Conservation (phyloP, 441 rosid genomes). For the Brassica hybrid region DNA sequence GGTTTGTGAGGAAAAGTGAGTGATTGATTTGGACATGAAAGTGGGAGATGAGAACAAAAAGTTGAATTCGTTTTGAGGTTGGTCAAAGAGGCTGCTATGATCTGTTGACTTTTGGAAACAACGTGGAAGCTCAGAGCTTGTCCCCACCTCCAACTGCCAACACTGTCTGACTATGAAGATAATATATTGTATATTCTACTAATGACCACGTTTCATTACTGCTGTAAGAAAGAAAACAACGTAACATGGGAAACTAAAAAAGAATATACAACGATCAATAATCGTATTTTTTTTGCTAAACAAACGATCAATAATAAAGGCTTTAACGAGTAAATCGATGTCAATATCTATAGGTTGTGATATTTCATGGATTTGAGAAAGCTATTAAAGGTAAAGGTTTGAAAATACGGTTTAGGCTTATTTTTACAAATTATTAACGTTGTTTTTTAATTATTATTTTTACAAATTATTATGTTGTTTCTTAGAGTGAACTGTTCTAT, state of each 20-base stretch:
- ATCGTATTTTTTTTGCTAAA: too few species aligned
- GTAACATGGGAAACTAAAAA: not conserved
- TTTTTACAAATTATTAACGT: too few species aligned
- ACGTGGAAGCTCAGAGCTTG: slow-evolving; percentile 26
- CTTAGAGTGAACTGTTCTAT: too few species aligned
- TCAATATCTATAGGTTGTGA: slow-evolving; percentile 49
- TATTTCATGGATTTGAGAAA: slow-evolving; percentile 68
- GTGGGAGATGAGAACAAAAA: slow-evolving; percentile 30
- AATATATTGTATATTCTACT: not conserved
- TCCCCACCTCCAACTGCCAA: slow-evolving; percentile 35
- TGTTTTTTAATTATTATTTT: too few species aligned
- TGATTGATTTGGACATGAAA: slow-evolving; percentile 14
- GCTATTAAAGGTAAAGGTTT: slow-evolving; percentile 75
- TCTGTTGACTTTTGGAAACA: slow-evolving; percentile 28
- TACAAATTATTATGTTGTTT: too few species aligned
- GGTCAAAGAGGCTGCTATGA: slow-evolving; percentile 42
- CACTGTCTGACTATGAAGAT: slow-evolving; percentile 21
- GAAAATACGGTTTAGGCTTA: too few species aligned
- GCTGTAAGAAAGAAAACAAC: not conserved
- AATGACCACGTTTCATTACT: not conserved
- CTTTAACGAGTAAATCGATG: slow-evolving; percentile 69
- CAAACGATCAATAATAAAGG: slow-evolving; percentile 38
- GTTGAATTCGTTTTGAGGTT: slow-evolving; percentile 17
- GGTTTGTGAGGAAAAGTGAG: not conserved
- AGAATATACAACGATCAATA: not conserved